phyloP scores from a whole-genome alignment of 177 flowering plant species.

The Vitis hybrid region DNA sequence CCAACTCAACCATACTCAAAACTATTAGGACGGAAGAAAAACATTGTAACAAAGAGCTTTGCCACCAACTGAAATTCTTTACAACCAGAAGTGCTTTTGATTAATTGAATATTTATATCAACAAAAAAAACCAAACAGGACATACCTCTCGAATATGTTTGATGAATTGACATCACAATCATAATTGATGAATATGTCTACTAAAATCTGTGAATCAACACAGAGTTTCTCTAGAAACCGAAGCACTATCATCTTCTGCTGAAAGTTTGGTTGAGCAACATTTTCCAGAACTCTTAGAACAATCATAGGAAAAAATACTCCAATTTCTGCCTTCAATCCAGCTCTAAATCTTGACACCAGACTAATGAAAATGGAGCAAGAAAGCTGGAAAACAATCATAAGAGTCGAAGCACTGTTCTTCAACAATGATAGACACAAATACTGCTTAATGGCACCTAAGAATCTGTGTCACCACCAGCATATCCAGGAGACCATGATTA shows the following conservation, averaged over 20 bases:
- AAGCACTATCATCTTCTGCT: conserved; percentile 98
- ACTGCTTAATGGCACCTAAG: conserved; percentile 96
- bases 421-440: conserved; percentile 87
- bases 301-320: conserved; percentile 99
- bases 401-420: conserved; percentile 98
- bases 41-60: not conserved
- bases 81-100: not conserved
- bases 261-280: conserved; percentile 95
- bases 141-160: conserved; percentile 94
- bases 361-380: conserved; percentile 96
- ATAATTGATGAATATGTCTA: conserved; percentile 92
- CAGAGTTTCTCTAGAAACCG: conserved; percentile 87
- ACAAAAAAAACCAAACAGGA: conserved; percentile 7
- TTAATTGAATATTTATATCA: not conserved
- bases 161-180: conserved; percentile 98
- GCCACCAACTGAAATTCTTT: not conserved
- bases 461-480: conserved; percentile 63
- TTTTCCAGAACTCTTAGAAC: conserved; percentile 97
- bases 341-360: conserved; percentile 95
- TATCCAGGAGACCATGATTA: not conserved
- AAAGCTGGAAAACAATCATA: conserved; percentile 97
- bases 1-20: not conserved
- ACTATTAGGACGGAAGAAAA: not conserved
- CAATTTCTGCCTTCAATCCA: conserved; percentile 99
- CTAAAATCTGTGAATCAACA: conserved; percentile 89